These are phyloP conservation scores for Metschnikowia drakensbergensis DNA, from an alignment of 805 yeast species.

Conservation along the genomic window DNA sequence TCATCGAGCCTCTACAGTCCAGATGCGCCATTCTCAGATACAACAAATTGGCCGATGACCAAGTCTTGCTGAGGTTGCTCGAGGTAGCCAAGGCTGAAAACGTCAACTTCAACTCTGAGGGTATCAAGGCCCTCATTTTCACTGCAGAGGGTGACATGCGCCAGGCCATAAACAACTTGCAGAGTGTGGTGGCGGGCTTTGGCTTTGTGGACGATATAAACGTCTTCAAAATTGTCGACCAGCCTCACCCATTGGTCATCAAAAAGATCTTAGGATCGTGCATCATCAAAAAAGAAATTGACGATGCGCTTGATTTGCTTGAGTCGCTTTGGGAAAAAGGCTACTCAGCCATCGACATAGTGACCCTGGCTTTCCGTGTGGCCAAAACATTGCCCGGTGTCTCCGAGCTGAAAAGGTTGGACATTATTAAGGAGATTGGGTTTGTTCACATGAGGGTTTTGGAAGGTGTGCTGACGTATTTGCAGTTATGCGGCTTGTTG, in stretches of 20 bases:
- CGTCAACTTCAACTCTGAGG: constrained; percentile 81
- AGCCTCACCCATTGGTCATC: constrained; percentile 89
- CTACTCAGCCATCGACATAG: constrained; percentile 88
- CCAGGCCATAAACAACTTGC: constrained; percentile 92
- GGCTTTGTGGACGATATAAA: constrained; percentile 86
- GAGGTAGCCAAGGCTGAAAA: constrained; percentile 67
- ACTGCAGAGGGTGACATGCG: constrained; percentile 99
- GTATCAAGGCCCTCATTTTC: constrained; percentile 86
- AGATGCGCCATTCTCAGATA: constrained; percentile 93
- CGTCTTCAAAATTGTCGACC: constrained; percentile 92
- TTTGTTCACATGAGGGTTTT: constrained; percentile 86
- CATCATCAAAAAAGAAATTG: constrained; percentile 44
- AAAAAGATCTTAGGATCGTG: constrained; percentile 53
- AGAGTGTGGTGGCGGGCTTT: constrained; percentile 92
- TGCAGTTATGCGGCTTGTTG: constrained; percentile 81
- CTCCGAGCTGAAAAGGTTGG: constrained; percentile 66
- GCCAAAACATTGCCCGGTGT: constrained; percentile 69
- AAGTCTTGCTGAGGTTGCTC: constrained; percentile 71
- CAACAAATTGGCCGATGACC: constrained; percentile 75
- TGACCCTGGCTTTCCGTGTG: constrained; percentile 85
- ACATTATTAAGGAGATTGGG: constrained; percentile 82
- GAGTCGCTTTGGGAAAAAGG: constrained; percentile 82
- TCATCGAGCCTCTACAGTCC: constrained; percentile 94
- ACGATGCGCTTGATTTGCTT: constrained; percentile 61
- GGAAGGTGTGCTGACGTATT: constrained; percentile 86